Conservation (phyloP, 2,329 filamentous ascomycete genomes). For the Polytolypa hystricis region DNA sequence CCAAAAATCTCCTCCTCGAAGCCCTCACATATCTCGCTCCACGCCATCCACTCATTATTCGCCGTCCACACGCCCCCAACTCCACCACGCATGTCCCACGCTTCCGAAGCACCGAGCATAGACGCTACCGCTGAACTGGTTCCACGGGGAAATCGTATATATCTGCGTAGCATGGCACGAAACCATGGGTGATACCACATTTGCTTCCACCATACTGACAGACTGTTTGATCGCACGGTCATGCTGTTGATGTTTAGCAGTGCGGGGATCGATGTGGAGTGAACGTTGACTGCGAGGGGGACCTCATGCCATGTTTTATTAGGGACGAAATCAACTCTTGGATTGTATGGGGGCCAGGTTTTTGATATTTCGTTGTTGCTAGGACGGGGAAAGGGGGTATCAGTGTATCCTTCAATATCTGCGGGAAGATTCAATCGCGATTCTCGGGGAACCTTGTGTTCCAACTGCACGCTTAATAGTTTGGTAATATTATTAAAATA, state of each 20-base stretch:
- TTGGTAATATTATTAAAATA: constrained; percentile 27
- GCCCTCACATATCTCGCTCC: constrained; percentile 38
- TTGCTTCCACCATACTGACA: constrained; percentile 28
- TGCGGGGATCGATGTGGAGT: constrained; percentile 36
- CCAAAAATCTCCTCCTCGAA: constrained; percentile 37
- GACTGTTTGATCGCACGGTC: constrained; percentile 20
- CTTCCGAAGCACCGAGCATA: constrained; percentile 35
- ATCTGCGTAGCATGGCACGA: constrained; percentile 40
- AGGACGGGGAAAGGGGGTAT: constrained; percentile 24
- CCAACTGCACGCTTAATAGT: constrained; percentile 24
- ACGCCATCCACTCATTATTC: constrained; percentile 38
- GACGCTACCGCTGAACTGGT: constrained; percentile 33
- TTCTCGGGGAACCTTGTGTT: constrained; percentile 27
- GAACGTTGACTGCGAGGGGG: constrained; percentile 38
- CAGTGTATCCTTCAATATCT: constrained; percentile 22
- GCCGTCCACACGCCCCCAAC: constrained; percentile 45
- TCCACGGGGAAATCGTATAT: constrained; percentile 35
- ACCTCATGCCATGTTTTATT: constrained; percentile 33
- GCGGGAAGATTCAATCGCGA: constrained; percentile 27
- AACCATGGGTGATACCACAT: constrained; percentile 41
- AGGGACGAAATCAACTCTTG: constrained; percentile 34
- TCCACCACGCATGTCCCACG: constrained; percentile 41
- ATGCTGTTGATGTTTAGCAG: constrained; percentile 31
- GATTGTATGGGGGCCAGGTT: constrained; percentile 23
- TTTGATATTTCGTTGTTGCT: constrained; percentile 15